Evolutionary conservation across 768 basidiomycete species (phyloP).

Genomic region (Mycena floridula): DNA sequence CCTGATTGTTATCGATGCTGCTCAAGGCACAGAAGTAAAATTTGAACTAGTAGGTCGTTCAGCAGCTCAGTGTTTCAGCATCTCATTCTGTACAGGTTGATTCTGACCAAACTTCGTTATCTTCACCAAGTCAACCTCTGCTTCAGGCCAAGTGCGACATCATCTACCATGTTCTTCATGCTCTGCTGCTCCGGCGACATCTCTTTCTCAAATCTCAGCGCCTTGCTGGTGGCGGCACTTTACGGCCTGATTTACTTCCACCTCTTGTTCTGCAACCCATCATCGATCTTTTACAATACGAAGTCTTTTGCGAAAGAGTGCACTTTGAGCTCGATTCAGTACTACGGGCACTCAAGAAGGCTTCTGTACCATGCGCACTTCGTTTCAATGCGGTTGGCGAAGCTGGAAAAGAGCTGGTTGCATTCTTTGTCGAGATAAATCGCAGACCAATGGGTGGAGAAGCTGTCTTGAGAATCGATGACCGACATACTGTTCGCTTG

Average conservation of each 20-base stretch:
- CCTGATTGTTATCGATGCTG: conserved; percentile 70
- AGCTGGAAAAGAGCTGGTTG: conserved; percentile 53
- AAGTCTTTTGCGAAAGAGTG: conserved; percentile 62
- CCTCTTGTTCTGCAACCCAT: conserved; percentile 64
- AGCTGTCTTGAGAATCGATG: conserved; percentile 62
- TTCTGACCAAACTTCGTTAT: conserved; percentile 12
- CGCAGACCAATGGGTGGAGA: conserved; percentile 58
- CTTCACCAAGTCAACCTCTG: conserved; percentile 13
- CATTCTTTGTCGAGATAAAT: conserved; percentile 35
- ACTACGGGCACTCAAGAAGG: conserved; percentile 38
- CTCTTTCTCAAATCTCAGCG: conserved; percentile 35
- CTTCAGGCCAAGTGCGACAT: conserved; percentile 49
- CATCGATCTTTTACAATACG: conserved; percentile 77
- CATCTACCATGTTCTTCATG: conserved; percentile 57
- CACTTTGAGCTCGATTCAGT: conserved; percentile 51
- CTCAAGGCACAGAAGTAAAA: conserved; percentile 58
- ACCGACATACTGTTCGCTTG: conserved; percentile 68
- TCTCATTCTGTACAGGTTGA: conserved; percentile 25
- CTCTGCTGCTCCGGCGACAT: conserved; percentile 62
- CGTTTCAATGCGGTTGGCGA: conserved; percentile 64
- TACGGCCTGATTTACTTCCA: conserved; percentile 11
- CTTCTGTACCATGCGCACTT: conserved; percentile 51
- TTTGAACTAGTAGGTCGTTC: conserved; percentile 62
- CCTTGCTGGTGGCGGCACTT: conserved; percentile 22
- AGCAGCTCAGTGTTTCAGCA: not conserved